Conservation (phyloP, 768 basidiomycete species). For the Termitomyces sp. region DNA sequence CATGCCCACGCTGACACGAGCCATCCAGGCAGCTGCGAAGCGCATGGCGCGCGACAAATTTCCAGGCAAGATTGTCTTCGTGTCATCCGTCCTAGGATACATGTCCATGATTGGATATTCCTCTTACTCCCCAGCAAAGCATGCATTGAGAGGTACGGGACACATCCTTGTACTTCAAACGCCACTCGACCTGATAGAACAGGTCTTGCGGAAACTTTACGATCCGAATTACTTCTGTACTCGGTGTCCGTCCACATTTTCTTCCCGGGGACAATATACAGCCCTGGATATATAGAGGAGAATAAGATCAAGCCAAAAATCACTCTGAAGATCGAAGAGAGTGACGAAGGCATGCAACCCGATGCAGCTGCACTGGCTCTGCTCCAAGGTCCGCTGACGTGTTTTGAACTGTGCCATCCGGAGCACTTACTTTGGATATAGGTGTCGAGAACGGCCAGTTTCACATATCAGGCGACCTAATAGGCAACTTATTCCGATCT, state of each 20-base stretch:
- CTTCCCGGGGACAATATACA: constrained; percentile 80
- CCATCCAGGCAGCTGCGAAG: constrained; percentile 61
- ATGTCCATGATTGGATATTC: constrained; percentile 78
- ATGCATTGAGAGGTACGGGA: constrained; percentile 72
- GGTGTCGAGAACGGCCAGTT: constrained; percentile 72
- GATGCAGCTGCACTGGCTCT: constrained; percentile 60
- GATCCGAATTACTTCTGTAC: constrained; percentile 78
- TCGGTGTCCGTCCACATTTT: constrained; percentile 76
- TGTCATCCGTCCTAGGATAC: constrained; percentile 74
- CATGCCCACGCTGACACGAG: constrained; percentile 19
- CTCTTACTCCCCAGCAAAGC: constrained; percentile 81
- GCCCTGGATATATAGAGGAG: constrained; percentile 74
- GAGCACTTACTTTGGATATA: constrained; percentile 18
- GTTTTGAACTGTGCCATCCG: not conserved
- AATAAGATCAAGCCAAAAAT: constrained; percentile 76
- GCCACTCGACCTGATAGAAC: not conserved
- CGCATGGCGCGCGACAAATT: constrained; percentile 53
- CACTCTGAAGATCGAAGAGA: constrained; percentile 72
- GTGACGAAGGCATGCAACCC: constrained; percentile 60
- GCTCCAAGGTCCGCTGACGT: constrained; percentile 43
- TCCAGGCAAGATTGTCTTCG: constrained; percentile 71
- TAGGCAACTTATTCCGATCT: constrained; percentile 64
- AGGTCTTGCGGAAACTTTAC: constrained; percentile 87
- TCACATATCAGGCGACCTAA: constrained; percentile 75
- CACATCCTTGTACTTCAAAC: not conserved